Evolutionary conservation across 2,329 filamentous ascomycete species (phyloP), one percentile per base, ranked within the genome.

Genomic region (Elsinoe fawcettii): DNA sequence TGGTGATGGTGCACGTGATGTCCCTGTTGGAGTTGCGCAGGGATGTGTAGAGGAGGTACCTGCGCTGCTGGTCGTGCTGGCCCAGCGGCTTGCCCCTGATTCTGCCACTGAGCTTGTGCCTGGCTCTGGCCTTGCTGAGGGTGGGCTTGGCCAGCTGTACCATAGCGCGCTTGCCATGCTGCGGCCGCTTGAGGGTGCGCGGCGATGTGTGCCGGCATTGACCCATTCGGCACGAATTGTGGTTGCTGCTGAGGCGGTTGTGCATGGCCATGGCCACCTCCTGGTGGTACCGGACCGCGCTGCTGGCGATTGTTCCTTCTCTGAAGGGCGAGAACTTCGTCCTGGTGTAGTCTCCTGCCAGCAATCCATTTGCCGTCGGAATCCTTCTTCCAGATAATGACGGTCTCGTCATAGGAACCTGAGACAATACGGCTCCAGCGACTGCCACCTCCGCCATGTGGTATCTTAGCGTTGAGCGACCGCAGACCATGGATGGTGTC

Each of bases 361-460:
- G 85, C 83, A 63, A 85, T 85, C 91, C 93, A 97, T 23, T 87
- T 82, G 2, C 91, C 91, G 63, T 93, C 85, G 62, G 63, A 61
- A 62, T 95, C 87, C 60, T 89, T 85, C 63, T 88, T 86, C 93
- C 93, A 99, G 58, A 99, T 88, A 63, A 96, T 91, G 64, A 99
- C 90, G 9, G 85, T 91, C 73, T 96, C 90, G 64, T 99, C 93
- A 64, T 99, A 99, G 0, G 90, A 96, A 2, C 93, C 93, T 5
- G 91, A 96, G 2, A 99, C 90, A 59, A 99, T 99, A n/a, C 91
- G 85, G 8, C 87, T 90, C 76, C 92, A 96, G 63, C 80, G 85
- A 66, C 89, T 89, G 23, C 92, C 90, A 37, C 92, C 92, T 22
- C 92, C 91, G 11, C 92, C 92, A 0, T 92, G 91, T 1, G 92